Evolutionary conservation across 768 basidiomycete species (phyloP).

Genomic region (Collybiopsis confluens): DNA sequence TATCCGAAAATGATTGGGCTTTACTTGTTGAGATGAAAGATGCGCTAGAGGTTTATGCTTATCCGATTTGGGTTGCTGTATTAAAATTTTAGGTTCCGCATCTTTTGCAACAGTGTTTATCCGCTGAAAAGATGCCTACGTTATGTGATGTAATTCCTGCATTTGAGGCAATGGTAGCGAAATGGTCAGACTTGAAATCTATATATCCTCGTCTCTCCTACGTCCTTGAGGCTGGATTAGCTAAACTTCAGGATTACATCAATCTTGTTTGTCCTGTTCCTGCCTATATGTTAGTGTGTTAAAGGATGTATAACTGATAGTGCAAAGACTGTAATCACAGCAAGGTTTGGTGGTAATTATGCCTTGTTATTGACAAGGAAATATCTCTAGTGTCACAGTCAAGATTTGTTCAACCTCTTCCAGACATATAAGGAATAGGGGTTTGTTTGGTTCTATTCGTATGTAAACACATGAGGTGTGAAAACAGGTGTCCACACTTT

Average conservation of each 20-base stretch:
- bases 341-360: too few species aligned
- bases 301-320: too few species aligned
- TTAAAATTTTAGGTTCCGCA: constrained; percentile 21
- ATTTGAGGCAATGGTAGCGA: constrained; percentile 19
- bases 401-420: too few species aligned
- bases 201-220: too few species aligned
- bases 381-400: too few species aligned
- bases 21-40: constrained; percentile 16
- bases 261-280: constrained; percentile 13
- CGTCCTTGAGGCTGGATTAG: too few species aligned
- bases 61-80: background rate
- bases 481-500: too few species aligned
- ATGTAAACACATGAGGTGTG: too few species aligned
- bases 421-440: too few species aligned
- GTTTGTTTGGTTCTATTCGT: too few species aligned
- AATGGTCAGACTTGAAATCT: constrained; percentile 17
- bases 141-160: constrained; percentile 22
- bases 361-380: too few species aligned
- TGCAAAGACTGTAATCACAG: too few species aligned
- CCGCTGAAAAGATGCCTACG: constrained; percentile 24
- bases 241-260: constrained; percentile 23
- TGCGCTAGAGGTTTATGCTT: constrained; percentile 22
- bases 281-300: constrained; percentile 20
- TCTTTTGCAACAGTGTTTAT: constrained; percentile 28
- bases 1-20: constrained; percentile 22